Evolutionary conservation across 306 rosid species (phyloP).

Genomic region (Luffa acutangula): DNA sequence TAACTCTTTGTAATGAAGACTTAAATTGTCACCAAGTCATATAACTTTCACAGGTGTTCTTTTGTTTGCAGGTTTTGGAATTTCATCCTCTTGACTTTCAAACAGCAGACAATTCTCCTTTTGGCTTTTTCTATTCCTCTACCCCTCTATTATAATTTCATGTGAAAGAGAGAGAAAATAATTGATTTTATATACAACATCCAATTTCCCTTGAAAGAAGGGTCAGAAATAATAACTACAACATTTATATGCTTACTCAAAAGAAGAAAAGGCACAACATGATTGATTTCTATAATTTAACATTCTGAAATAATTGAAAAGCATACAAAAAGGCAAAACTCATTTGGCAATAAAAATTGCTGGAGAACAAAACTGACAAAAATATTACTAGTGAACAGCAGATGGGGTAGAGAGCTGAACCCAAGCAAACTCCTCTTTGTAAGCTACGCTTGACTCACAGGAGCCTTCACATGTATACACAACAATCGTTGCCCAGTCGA

Average conservation of each 20-base stretch:
- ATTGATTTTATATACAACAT: neutral
- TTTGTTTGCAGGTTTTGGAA: too few species aligned
- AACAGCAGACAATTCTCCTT: too few species aligned
- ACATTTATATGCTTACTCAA: neutral
- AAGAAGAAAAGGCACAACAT: neutral
- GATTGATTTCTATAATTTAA: neutral
- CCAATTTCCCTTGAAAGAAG: neutral
- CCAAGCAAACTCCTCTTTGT: conserved; percentile 60
- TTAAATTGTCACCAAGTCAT: neutral
- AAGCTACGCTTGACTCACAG: conserved; percentile 36
- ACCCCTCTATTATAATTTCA: too few species aligned
- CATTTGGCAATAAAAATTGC: neutral
- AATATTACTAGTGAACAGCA: neutral
- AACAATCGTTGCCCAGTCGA: conserved; percentile 64
- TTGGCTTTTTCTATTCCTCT: too few species aligned
- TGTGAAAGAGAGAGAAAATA: too few species aligned
- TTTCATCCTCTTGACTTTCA: too few species aligned
- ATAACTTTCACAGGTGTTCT: neutral
- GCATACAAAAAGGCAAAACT: neutral
- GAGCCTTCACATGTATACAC: conserved; percentile 61
- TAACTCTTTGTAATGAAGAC: too few species aligned
- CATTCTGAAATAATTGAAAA: neutral
- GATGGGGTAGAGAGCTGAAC: conserved; percentile 45
- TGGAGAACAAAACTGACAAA: neutral
- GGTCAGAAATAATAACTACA: neutral